Evolutionary conservation across 2,329 filamentous ascomycete species (phyloP).

Genomic region (Xylariales sp.): DNA sequence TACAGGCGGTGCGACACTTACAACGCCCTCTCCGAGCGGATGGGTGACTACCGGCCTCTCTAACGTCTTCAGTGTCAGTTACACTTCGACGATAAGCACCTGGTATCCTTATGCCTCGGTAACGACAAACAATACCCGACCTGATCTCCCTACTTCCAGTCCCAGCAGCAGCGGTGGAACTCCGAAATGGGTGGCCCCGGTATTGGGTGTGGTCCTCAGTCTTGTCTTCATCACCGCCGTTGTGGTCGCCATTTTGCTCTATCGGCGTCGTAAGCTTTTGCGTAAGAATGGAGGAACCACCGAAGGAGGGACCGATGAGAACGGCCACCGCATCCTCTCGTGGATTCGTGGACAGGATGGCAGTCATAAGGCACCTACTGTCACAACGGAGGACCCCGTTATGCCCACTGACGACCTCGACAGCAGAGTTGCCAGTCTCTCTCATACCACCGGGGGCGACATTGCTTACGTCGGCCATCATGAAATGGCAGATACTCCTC

Average conservation of each 20-base stretch:
- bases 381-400: slow-evolving; percentile 39
- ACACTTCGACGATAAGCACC: slow-evolving; percentile 51
- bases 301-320: slow-evolving; percentile 40
- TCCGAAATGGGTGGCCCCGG: slow-evolving; percentile 55
- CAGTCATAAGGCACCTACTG: slow-evolving; percentile 37
- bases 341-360: slow-evolving; percentile 46
- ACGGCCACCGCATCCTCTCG: slow-evolving; percentile 40
- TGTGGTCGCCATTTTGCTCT: slow-evolving; percentile 47
- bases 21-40: slow-evolving; percentile 53
- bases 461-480: slow-evolving; percentile 14
- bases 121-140: slow-evolving; percentile 22
- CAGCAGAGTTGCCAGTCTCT: slow-evolving; percentile 18
- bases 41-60: slow-evolving; percentile 48
- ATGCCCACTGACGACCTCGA: slow-evolving; percentile 33
- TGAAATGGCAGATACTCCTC: slow-evolving; percentile 38
- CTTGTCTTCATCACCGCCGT: slow-evolving; percentile 50
- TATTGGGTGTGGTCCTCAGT: slow-evolving; percentile 58
- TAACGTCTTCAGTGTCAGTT: slow-evolving; percentile 49
- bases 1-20: slow-evolving; percentile 66
- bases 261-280: slow-evolving; percentile 43
- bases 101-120: slow-evolving; percentile 56
- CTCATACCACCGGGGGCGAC: too few relatives aligned
- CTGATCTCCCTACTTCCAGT: slow-evolving; percentile 9
- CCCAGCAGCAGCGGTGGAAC: too few relatives aligned
- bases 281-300: slow-evolving; percentile 28